Base-by-base conservation (phyloP, 2,329 filamentous ascomycete species). In the Huntiella decipiens region DNA sequence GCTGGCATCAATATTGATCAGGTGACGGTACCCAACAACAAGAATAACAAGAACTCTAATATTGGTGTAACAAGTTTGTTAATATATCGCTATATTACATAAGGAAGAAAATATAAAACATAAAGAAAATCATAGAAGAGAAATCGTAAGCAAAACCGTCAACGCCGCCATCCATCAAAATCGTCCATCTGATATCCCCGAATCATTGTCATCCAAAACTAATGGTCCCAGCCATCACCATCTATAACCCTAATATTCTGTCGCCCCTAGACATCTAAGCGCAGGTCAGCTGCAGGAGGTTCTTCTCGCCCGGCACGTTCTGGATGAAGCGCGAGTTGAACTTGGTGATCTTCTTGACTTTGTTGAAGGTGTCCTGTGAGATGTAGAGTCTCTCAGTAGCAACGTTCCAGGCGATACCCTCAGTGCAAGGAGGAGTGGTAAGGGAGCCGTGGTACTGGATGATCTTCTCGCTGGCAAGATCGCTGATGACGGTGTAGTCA, bases 381-480 rank as follows among this genome's bases (percentile, higher is more conserved):
- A 77, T 58, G 33, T 58, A 56, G 3, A 75, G 55, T 34, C 66
- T 64, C 47, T 68, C 53, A 50, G 63, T 60, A 51, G 66, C 66
- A 37, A 75, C 58, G 41, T 72, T 58, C 63, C 72, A 77, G 7
- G 57, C 61, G 16, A 78, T 60, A 19, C 66, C 67, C 57, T 77
- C 72, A 12, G 63, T 63, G 59, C 74, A 78, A 3, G 74, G 74
- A 15, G 75, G 74, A 0, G 73, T 77, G 36, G 74, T 79, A 40
- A 79, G 62, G 13, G 71, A 75, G 15, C 74, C 74, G 10, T 58
- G 56, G 61, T 78, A 79, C 19, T 39, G 46, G 35, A 32, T 33
- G 39, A 44, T 36, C 2, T 54, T 54, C 17, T 61, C 57, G 2
- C 56, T 44, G 40, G 71, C 54, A 35, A 60, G 56, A 6, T 52